These are phyloP conservation scores for Umbelopsis vinacea DNA, from an alignment of 192 early-diverging fungal genomes.

Conservation along the genomic window DNA sequence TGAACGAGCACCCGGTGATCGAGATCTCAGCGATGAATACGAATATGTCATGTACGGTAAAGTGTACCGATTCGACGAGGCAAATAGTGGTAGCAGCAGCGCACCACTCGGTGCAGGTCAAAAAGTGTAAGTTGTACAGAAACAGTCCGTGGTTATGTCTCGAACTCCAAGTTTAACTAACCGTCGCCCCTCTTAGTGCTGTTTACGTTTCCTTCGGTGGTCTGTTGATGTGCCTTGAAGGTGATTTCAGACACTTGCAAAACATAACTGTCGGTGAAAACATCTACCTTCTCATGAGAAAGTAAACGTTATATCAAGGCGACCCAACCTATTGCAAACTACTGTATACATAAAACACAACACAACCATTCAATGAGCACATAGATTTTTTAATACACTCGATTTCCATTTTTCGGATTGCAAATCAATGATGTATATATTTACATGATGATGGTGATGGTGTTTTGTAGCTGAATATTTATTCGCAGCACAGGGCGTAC, in stretches of 20 bases:
- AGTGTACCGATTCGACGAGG: conserved; percentile 94
- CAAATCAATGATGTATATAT: background rate
- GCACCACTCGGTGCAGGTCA: conserved; percentile 32
- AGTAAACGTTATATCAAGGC: conserved; percentile 37
- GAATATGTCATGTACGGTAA: conserved; percentile 99
- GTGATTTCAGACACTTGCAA: conserved; percentile 81
- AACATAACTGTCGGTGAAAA: conserved; percentile 87
- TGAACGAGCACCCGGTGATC: conserved; percentile 64
- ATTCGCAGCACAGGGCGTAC: background rate
- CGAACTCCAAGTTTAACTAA: too few species aligned
- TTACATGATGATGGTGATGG: background rate
- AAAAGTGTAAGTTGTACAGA: conserved; percentile 60
- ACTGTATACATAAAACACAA: conserved; percentile 23
- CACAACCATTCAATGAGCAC: conserved; percentile 4
- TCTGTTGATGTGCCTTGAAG: conserved; percentile 87
- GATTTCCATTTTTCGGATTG: background rate
- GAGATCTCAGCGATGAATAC: conserved; percentile 90
- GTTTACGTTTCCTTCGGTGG: conserved; percentile 94
- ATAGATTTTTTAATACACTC: conserved; percentile 17
- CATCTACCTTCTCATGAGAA: conserved; percentile 89
- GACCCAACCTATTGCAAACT: background rate
- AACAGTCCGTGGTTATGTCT: background rate
- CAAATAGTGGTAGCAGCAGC: conserved; percentile 59
- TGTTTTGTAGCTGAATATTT: background rate
- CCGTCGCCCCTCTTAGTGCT: conserved; percentile 69